Evolutionary conservation across 306 rosid species (phyloP).

Genomic region (Mimosa pudica): DNA sequence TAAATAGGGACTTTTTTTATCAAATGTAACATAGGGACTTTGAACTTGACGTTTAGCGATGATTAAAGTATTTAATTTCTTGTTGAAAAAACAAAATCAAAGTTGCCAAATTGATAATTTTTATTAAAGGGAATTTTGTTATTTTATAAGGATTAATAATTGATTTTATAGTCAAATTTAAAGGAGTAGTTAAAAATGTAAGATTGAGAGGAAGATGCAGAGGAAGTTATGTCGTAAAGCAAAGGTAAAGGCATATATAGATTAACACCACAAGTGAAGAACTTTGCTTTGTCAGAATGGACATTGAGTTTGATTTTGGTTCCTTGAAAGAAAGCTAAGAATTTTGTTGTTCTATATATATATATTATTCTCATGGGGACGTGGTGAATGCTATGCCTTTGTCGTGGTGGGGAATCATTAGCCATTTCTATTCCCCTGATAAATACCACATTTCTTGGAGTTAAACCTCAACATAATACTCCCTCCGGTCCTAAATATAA

Average conservation of each 20-base stretch:
- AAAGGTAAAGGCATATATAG: slow-evolving; percentile 4
- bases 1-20: too few species aligned
- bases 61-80: too few species aligned
- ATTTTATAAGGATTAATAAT: too few species aligned
- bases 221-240: background rate
- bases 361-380: background rate
- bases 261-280: slow-evolving; percentile 25
- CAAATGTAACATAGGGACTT: too few species aligned
- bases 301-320: background rate
- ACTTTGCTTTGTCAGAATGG: background rate
- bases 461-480: background rate
- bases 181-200: background rate
- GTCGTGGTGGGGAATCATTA: slow-evolving; percentile 4
- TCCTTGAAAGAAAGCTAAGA: background rate
- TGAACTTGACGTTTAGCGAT: too few species aligned
- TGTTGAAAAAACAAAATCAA: too few species aligned
- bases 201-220: background rate
- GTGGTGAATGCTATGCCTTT: background rate
- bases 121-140: too few species aligned
- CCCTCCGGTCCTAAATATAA: too few species aligned
- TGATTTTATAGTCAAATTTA: too few species aligned
- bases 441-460: background rate
- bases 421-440: background rate
- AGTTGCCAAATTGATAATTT: too few species aligned
- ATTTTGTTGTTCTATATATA: background rate